phyloP scores from a whole-genome alignment of 225 moss, liverwort and hornwort genomes.

The Pseudisothecium myosuroides region DNA sequence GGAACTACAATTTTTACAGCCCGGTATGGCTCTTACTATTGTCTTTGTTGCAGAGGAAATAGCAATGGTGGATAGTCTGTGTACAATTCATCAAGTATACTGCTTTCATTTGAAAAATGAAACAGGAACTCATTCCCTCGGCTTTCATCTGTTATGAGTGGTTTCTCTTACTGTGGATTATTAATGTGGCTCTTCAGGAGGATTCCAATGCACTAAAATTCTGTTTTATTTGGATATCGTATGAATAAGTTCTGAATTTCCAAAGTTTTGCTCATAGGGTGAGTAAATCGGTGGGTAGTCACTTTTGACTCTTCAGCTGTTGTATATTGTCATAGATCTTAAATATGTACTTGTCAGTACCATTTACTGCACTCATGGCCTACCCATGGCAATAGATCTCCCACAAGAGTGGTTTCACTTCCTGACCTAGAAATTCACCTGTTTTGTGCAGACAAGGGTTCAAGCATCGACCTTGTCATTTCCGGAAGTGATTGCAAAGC shows the following conservation, averaged over 20 bases:
- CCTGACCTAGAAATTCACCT: background rate
- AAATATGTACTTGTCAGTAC: background rate
- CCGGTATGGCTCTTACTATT: background rate
- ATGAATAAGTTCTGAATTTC: background rate
- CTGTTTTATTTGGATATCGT: background rate
- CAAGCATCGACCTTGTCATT: conserved; percentile 63
- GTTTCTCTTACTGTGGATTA: background rate
- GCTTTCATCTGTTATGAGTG: background rate
- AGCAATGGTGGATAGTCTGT: background rate
- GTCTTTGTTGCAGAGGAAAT: background rate
- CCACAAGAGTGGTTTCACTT: background rate
- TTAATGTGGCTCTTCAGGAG: background rate
- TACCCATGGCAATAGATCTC: background rate
- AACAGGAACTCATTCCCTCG: too few relatives aligned
- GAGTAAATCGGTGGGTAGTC: background rate
- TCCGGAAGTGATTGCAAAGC: conserved; percentile 48
- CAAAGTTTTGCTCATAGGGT: background rate
- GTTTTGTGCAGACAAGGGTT: conserved; percentile 46
- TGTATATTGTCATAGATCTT: background rate
- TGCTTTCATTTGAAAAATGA: background rate
- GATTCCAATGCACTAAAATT: background rate
- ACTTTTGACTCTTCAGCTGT: background rate
- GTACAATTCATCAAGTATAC: background rate
- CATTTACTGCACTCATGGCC: background rate
- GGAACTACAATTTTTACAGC: background rate